These are phyloP conservation scores for Phaffomyces antillensis DNA, from an alignment of 805 yeast genomes.

Conservation along the genomic window DNA sequence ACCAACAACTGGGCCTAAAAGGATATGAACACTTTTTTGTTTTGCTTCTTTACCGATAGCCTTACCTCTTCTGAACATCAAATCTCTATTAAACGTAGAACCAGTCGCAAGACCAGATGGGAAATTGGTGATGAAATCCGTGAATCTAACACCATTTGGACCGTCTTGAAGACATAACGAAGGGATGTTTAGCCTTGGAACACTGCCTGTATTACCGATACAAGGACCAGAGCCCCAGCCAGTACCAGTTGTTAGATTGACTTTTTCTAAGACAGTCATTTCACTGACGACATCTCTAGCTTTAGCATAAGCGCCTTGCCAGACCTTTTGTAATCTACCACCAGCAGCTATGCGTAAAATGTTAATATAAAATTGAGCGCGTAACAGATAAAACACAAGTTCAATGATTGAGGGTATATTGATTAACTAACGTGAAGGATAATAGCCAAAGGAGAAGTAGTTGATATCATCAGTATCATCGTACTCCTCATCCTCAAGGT, in stretches of 20 bases:
- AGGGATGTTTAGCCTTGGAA: conserved; percentile 48
- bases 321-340: conserved; percentile 41
- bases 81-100: conserved; percentile 46
- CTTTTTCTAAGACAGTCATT: conserved; percentile 53
- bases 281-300: conserved; percentile 49
- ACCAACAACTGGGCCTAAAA: conserved; percentile 51
- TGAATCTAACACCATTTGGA: conserved; percentile 50
- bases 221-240: conserved; percentile 61
- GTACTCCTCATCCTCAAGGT: conserved; percentile 8
- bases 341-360: conserved; percentile 26
- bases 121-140: conserved; percentile 49
- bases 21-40: conserved; percentile 47
- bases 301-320: conserved; percentile 51
- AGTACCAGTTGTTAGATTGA: conserved; percentile 45
- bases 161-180: conserved; percentile 57
- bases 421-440: conserved; percentile 19
- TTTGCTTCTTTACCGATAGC: conserved; percentile 52
- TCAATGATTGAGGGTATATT: background rate
- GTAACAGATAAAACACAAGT: background rate
- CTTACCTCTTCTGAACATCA: conserved; percentile 45
- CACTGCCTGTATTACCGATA: conserved; percentile 53
- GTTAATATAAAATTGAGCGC: conserved; percentile 1
- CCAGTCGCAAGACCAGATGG: conserved; percentile 57
- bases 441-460: conserved; percentile 16
- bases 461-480: conserved; percentile 16